Percentiles rank a stretch among this genome's conserved stretches.
These are phyloP conservation scores for Lanmaoa pseudosensibilis DNA, from an alignment of 768 basidiomycete species.

Conservation along the genomic window DNA sequence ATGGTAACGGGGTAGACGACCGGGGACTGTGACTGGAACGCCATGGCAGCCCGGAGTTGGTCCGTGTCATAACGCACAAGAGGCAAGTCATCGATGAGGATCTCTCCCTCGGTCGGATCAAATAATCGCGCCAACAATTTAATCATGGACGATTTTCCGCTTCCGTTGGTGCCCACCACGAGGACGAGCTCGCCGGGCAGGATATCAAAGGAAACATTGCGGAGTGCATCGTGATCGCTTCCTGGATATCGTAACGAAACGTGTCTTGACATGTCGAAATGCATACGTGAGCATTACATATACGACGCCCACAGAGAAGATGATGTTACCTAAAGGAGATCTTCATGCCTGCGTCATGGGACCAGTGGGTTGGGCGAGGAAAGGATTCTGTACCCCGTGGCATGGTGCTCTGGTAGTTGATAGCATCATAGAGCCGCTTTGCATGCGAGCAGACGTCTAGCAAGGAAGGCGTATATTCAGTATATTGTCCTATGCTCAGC, in stretches of 20 bases:
- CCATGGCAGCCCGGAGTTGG: conserved; percentile 45
- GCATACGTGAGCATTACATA: background rate
- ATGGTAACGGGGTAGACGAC: conserved; percentile 49
- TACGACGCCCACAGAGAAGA: background rate
- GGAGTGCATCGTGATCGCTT: conserved; percentile 21
- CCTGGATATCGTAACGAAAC: conserved; percentile 28
- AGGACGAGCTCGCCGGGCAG: conserved; percentile 31
- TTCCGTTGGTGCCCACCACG: conserved; percentile 31
- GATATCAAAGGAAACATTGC: conserved; percentile 29
- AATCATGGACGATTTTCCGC: conserved; percentile 38
- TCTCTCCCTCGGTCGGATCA: conserved; percentile 43
- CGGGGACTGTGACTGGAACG: conserved; percentile 51
- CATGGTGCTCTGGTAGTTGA: conserved; percentile 21
- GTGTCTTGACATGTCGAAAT: conserved; percentile 4
- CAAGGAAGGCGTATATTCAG: conserved; percentile 6
- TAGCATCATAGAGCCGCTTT: conserved; percentile 21
- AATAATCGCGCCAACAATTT: conserved; percentile 52
- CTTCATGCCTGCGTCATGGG: conserved; percentile 23
- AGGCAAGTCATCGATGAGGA: conserved; percentile 45
- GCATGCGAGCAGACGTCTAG: conserved; percentile 16
- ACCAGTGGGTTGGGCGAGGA: conserved; percentile 7
- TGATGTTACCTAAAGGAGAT: conserved; percentile 25
- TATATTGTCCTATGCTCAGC: conserved; percentile 15
- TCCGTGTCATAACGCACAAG: conserved; percentile 38
- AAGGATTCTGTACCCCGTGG: conserved; percentile 20